Conservation (phyloP, 2,329 filamentous ascomycete genomes). For the Thielaviopsis cerberus region DNA sequence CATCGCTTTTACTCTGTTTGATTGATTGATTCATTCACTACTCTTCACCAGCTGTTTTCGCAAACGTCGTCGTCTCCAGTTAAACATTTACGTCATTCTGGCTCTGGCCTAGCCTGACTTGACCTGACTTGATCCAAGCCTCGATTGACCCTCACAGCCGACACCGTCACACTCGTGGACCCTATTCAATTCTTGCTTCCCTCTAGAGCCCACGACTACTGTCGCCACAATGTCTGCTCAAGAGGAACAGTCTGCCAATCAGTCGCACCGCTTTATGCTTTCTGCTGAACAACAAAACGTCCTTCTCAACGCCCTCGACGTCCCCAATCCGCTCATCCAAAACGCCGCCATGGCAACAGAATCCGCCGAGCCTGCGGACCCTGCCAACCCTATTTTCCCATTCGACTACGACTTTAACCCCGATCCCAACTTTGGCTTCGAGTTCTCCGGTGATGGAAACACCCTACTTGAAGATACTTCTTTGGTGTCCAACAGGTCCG, state of each 20-base stretch:
- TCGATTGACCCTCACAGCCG: not conserved
- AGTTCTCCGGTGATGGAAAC: constrained; percentile 25
- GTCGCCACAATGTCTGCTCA: constrained; percentile 31
- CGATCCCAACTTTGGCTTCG: constrained; percentile 60
- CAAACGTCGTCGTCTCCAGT: not conserved
- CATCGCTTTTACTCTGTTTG: not conserved
- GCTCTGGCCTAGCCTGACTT: not conserved
- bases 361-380: constrained; percentile 27
- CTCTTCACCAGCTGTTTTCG: not conserved
- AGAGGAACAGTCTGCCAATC: constrained; percentile 22
- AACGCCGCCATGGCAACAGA: constrained; percentile 20
- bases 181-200: constrained; percentile 4
- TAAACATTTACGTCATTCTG: not conserved
- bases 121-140: not conserved
- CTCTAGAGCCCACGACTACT: constrained; percentile 5
- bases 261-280: constrained; percentile 42
- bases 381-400: constrained; percentile 45
- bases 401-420: constrained; percentile 61
- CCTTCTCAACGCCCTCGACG: constrained; percentile 57
- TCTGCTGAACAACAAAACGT: constrained; percentile 61
- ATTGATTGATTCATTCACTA: not conserved
- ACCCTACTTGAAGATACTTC: constrained; percentile 43
- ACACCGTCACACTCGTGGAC: not conserved
- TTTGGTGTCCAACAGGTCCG: constrained; percentile 33
- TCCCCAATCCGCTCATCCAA: constrained; percentile 20